Conservation (phyloP, 2,329 filamentous ascomycete species). For the Mollisia scopiformis region DNA sequence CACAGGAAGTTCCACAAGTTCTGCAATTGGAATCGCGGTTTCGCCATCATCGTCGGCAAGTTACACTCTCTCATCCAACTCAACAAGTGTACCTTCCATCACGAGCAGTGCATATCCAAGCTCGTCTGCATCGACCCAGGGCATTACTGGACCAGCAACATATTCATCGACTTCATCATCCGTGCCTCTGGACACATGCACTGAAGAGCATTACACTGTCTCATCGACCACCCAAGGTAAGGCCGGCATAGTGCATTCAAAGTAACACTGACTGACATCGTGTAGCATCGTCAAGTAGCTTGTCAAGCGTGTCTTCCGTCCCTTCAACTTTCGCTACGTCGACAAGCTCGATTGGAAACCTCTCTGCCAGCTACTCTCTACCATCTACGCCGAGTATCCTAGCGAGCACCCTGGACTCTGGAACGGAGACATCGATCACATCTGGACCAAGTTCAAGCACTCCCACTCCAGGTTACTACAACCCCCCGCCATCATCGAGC, state of each 20-base stretch:
- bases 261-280: neutral
- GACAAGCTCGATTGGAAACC: neutral
- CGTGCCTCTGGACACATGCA: slow-evolving; percentile 4
- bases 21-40: neutral
- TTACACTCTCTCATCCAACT: neutral
- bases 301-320: neutral
- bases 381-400: neutral
- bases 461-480: neutral
- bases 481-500: neutral
- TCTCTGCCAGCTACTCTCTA: neutral
- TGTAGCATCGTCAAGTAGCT: neutral
- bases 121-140: slow-evolving; percentile 2
- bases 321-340: neutral
- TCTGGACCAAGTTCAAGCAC: neutral
- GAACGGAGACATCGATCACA: neutral
- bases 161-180: neutral
- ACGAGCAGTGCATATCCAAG: too few relatives aligned
- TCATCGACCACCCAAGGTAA: neutral
- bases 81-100: neutral
- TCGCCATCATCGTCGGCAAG: neutral
- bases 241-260: neutral
- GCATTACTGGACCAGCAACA: slow-evolving; percentile 1
- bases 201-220: neutral
- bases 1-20: neutral
- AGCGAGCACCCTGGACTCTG: neutral